Evolutionary conservation across 495 filamentous ascomycete genomes (phyloP).

Genomic region (Paragyromitra xinjiangensis): DNA sequence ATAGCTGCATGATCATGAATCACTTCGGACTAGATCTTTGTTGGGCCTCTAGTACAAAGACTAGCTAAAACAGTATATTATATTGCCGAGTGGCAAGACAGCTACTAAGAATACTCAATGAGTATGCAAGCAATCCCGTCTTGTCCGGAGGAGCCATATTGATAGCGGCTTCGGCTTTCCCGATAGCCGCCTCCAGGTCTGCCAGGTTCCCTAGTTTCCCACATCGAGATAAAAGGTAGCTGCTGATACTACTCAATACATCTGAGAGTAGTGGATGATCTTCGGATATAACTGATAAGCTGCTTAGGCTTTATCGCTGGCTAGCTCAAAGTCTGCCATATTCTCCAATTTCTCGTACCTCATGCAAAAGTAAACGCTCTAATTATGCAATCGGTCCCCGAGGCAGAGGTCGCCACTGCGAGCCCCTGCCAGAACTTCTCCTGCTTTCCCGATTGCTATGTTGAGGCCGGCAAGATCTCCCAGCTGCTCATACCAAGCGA

Average conservation of each 20-base stretch:
- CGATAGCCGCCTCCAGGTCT: background rate
- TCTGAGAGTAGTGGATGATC: background rate
- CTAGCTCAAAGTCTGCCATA: background rate
- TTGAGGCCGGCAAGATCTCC: background rate
- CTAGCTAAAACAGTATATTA: too few species aligned
- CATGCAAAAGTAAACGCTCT: background rate
- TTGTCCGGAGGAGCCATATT: too few species aligned
- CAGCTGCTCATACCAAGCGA: background rate
- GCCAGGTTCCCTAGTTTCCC: background rate
- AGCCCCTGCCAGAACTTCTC: background rate
- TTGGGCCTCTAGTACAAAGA: too few species aligned
- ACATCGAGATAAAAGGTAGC: background rate
- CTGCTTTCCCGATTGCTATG: background rate
- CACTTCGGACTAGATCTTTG: too few species aligned
- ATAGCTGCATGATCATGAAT: too few species aligned
- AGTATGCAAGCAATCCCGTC: too few species aligned
- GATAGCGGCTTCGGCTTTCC: background rate
- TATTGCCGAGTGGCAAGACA: too few species aligned
- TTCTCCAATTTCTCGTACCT: background rate
- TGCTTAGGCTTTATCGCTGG: background rate
- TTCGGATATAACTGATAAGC: background rate
- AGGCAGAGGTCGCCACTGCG: background rate
- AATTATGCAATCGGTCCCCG: background rate
- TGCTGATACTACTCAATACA: background rate
- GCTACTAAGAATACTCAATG: too few species aligned